These are phyloP conservation scores for Daedaleopsis nitida DNA, from an alignment of 768 basidiomycete species.

Conservation along the genomic window DNA sequence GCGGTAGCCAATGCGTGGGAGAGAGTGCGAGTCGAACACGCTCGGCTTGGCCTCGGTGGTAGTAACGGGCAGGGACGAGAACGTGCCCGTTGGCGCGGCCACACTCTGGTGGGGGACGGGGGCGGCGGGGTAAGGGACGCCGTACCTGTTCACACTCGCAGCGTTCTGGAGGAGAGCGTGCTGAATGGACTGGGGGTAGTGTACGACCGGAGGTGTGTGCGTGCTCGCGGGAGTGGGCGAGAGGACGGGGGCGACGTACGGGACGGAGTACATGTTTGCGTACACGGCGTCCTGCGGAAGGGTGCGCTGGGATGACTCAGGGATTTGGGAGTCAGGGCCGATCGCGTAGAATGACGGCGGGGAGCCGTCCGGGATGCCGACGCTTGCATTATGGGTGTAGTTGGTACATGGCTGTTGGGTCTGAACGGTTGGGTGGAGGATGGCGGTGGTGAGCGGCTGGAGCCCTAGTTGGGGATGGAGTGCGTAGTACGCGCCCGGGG, in stretches of 20 bases:
- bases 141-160: constrained; percentile 25
- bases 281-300: constrained; percentile 27
- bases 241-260: constrained; percentile 12
- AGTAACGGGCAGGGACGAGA: constrained; percentile 7
- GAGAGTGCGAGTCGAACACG: constrained; percentile 9
- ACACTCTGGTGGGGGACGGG: constrained; percentile 4
- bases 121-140: constrained; percentile 12
- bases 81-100: neutral
- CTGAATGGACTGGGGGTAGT: constrained; percentile 35
- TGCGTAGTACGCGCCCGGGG: constrained; percentile 18
- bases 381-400: constrained; percentile 21
- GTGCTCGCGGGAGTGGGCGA: no score
- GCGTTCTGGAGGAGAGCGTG: constrained; percentile 29
- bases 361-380: constrained; percentile 24
- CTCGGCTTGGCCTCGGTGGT: constrained; percentile 14
- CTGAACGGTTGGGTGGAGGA: constrained; percentile 17
- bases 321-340: constrained; percentile 25
- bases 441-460: constrained; percentile 17
- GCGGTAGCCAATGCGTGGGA: constrained; percentile 13
- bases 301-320: constrained; percentile 36
- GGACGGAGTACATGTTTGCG: constrained; percentile 20
- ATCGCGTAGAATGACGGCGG: constrained; percentile 17
- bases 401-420: constrained; percentile 24
- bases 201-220: no score
- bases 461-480: constrained; percentile 15